Evolutionary conservation across 1,139 yeast genomes (phyloP).

Genomic region (Suhomyces guaymorum): DNA sequence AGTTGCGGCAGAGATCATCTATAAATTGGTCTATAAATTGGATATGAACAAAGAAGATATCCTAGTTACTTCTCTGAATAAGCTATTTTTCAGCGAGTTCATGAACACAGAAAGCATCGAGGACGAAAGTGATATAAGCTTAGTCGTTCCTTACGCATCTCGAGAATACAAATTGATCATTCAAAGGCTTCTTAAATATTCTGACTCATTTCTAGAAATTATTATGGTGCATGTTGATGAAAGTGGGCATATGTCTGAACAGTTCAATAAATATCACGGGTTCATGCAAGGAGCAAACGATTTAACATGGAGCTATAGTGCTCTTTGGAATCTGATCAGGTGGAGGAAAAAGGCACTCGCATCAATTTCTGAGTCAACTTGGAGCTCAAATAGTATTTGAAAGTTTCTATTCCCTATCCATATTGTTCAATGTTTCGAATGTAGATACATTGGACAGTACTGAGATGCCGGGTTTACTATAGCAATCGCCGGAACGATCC

Average conservation of each 20-base stretch:
- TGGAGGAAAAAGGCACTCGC: constrained; percentile 51
- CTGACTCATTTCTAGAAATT: constrained; percentile 75
- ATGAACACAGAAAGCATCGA: constrained; percentile 19
- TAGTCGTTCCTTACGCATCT: constrained; percentile 37
- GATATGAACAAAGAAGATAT: constrained; percentile 26
- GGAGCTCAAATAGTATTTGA: too few species aligned
- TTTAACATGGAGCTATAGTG: constrained; percentile 89
- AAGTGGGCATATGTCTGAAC: constrained; percentile 86
- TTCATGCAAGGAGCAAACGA: constrained; percentile 85
- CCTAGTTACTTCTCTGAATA: constrained; percentile 26
- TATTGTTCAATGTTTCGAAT: constrained; percentile 52
- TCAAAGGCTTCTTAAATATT: constrained; percentile 52
- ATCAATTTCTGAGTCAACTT: too few species aligned
- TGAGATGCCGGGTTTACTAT: constrained; percentile 29
- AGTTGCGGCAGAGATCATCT: constrained; percentile 67
- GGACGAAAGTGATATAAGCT: constrained; percentile 2
- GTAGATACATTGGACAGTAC: constrained; percentile 46
- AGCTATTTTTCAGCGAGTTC: constrained; percentile 34
- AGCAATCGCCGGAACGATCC: constrained; percentile 53
- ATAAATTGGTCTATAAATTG: constrained; percentile 34
- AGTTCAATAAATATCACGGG: constrained; percentile 78
- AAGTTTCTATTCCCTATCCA: constrained; percentile 13
- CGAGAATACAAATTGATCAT: constrained; percentile 48
- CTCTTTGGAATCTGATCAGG: constrained; percentile 70
- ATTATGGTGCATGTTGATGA: constrained; percentile 70